Conservation (phyloP, 2,329 filamentous ascomycete species). For the Nigrospora osmanthi region DNA sequence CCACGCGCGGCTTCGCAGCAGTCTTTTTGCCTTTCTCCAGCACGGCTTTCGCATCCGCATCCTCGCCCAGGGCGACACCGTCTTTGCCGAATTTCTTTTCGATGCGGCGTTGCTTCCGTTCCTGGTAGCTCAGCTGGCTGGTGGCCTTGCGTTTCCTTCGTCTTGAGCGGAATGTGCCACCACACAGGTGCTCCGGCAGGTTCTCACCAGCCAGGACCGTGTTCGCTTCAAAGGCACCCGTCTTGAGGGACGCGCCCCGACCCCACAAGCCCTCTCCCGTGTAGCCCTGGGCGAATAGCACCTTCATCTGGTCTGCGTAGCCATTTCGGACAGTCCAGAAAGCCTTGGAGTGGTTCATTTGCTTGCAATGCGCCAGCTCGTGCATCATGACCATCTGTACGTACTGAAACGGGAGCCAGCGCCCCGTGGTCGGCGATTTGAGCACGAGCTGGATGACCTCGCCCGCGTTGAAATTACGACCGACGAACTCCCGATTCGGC, state of each 20-base stretch:
- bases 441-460: constrained; percentile 83
- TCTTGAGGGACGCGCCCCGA: constrained; percentile 54
- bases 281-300: constrained; percentile 62
- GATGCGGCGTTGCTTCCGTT: constrained; percentile 65
- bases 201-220: constrained; percentile 43
- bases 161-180: constrained; percentile 65
- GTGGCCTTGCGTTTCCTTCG: constrained; percentile 48
- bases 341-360: constrained; percentile 80
- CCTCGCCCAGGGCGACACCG: constrained; percentile 61
- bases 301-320: constrained; percentile 64
- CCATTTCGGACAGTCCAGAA: constrained; percentile 76
- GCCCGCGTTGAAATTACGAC: constrained; percentile 84
- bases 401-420: constrained; percentile 75
- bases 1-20: constrained; percentile 63
- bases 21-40: constrained; percentile 59
- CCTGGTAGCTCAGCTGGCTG: constrained; percentile 55
- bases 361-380: constrained; percentile 71
- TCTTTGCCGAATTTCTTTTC: constrained; percentile 69
- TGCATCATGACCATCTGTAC: constrained; percentile 93
- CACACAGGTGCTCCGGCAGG: constrained; percentile 68
- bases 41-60: constrained; percentile 56
- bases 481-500: constrained; percentile 74
- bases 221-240: constrained; percentile 50
- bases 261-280: constrained; percentile 82
- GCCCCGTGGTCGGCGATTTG: constrained; percentile 52